These are phyloP conservation scores for Coprinellus aureogranulatus DNA, from an alignment of 768 basidiomycete genomes.

Conservation along the genomic window DNA sequence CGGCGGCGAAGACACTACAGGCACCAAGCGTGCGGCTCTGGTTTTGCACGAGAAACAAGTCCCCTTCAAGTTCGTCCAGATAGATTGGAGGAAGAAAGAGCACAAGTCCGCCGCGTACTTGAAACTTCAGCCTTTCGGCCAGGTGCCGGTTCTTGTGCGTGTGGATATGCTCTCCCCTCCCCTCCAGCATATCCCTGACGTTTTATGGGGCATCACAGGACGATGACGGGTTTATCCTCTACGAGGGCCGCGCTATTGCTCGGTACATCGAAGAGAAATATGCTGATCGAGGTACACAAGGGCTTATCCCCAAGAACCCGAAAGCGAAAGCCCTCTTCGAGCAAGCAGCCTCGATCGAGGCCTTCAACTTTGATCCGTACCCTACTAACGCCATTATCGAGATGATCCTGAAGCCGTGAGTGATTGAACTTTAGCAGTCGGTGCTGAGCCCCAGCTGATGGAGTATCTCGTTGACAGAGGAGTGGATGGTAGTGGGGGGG, in stretches of 20 bases:
- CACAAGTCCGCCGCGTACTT: slow-evolving; percentile 10
- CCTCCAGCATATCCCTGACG: neutral
- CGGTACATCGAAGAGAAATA: slow-evolving; percentile 62
- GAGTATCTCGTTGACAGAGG: too few relatives aligned
- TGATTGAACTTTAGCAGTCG: too few relatives aligned
- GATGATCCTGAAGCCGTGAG: slow-evolving; percentile 51
- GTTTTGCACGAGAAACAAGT: slow-evolving; percentile 15
- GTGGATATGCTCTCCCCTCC: neutral
- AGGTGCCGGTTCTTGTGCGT: slow-evolving; percentile 13
- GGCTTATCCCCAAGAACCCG: slow-evolving; percentile 45
- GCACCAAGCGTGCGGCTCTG: slow-evolving; percentile 12
- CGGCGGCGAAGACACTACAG: slow-evolving; percentile 8
- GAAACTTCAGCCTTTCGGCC: slow-evolving; percentile 15
- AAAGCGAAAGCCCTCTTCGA: slow-evolving; percentile 47
- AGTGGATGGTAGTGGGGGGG: too few relatives aligned
- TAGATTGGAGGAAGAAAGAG: slow-evolving; percentile 8
- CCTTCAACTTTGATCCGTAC: slow-evolving; percentile 49
- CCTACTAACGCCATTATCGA: slow-evolving; percentile 44
- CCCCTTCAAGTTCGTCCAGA: slow-evolving; percentile 10
- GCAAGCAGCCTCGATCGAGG: slow-evolving; percentile 52
- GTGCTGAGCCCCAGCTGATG: too few relatives aligned
- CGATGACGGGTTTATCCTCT: slow-evolving; percentile 63
- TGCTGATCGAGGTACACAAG: slow-evolving; percentile 41
- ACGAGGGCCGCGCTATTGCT: slow-evolving; percentile 59
- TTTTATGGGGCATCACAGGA: slow-evolving; percentile 29